These are phyloP conservation scores for Beauveria medogensis DNA, from an alignment of 2,329 filamentous ascomycete genomes.

Conservation along the genomic window DNA sequence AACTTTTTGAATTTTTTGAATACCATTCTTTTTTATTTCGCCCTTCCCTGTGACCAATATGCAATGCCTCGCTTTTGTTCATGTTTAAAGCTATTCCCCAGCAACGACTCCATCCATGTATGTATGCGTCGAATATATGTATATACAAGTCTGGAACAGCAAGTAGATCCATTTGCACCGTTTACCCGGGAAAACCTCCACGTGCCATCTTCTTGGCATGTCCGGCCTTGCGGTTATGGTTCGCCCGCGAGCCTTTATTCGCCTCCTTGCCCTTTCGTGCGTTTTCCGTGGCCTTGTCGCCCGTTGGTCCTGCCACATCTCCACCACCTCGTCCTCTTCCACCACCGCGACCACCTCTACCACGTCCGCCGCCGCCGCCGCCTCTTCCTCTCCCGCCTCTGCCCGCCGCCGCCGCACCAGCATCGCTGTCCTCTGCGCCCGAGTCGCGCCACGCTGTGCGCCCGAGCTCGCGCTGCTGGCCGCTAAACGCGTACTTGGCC, in stretches of 20 bases:
- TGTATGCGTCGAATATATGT: neutral
- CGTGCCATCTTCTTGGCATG: conserved; percentile 58
- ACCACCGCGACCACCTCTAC: conserved; percentile 39
- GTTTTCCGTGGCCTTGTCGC: conserved; percentile 63
- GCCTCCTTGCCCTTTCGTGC: conserved; percentile 72
- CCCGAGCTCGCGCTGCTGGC: conserved; percentile 56
- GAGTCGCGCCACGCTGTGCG: conserved; percentile 58
- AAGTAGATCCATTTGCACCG: neutral
- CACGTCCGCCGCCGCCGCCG: conserved; percentile 35
- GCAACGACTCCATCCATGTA: neutral
- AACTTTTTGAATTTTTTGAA: neutral
- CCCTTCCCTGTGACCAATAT: neutral
- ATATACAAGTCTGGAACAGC: neutral
- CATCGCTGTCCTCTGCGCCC: conserved; percentile 50
- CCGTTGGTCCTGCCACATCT: conserved; percentile 55
- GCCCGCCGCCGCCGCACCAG: conserved; percentile 29
- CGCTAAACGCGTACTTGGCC: conserved; percentile 58
- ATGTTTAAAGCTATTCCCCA: neutral
- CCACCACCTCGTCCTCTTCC: conserved; percentile 45
- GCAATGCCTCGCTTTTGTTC: neutral
- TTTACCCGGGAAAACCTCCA: conserved; percentile 25
- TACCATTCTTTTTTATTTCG: neutral
- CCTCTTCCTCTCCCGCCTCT: conserved; percentile 39
- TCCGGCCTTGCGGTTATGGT: conserved; percentile 75
- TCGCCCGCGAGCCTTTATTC: conserved; percentile 72